Base-by-base conservation (phyloP, 257 asterid species). In the Gentiana macrophylla region DNA sequence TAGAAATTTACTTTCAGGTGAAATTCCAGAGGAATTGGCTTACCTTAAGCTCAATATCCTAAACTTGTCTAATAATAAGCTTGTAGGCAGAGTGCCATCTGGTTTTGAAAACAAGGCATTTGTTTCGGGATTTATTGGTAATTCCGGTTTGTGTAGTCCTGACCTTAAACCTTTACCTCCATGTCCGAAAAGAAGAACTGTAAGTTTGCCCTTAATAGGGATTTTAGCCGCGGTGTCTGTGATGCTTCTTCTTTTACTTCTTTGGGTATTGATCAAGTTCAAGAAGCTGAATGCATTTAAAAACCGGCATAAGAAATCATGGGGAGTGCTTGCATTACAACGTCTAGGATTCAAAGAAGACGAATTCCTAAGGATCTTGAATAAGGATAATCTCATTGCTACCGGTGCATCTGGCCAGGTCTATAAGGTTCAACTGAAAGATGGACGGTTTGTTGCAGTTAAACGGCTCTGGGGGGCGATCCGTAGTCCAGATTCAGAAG, bases 371-470 rank as follows among this genome's bases (percentile, higher is more conserved):
- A 71, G 74, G 60, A 72, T 86, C 5, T 52, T 86, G 67, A 80
- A 37, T 6, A 73, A 77, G 24, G 81, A 78, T 37, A 89, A 86
- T 53, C 76, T 89, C 8, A 73, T 89, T 13, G 97, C 86, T 49
- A 67, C 86, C 0, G 97, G 97, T 1, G 89, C 87, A 47, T 89
- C 97, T 1, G 94, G 95, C 12, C 79, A 71, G 47, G 97, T 89
- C 9, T 86, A 79, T 58, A 74, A 84, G 47, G 84, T 86, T 53
- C 62, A 35, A 55, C 50, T 83, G 75, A 86, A 81, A 62, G 74
- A 32, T 8, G 97, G 94, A n/a, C 74, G 67, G 66, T 60, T 57
- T 1, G 81, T 89, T 15, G 97, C 97, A 0, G 94, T 89, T n/a
- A 89, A 89, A 74, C 72, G 84, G 72, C 82, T 89, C 0, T 89